A percentile compares a stretch with the other conserved stretches of the same genome.
phyloP scores from a whole-genome alignment of 805 yeast species.

The Wickerhamiella hasegawae region DNA sequence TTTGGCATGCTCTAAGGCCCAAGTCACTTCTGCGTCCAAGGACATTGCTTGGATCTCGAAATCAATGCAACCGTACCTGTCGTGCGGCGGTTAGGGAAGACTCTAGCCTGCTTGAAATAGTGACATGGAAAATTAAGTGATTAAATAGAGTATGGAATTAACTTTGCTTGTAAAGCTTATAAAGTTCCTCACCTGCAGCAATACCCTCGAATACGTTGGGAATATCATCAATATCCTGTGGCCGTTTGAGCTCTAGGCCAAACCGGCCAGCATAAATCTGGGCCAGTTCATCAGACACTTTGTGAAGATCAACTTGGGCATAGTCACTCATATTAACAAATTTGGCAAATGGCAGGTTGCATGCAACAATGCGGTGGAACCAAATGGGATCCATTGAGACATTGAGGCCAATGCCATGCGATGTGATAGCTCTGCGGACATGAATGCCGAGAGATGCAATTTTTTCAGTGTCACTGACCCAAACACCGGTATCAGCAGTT shows the following conservation, averaged over 20 bases:
- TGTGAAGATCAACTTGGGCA: slow-evolving; percentile 19
- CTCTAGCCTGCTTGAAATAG: too few species aligned
- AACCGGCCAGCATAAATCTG: slow-evolving; percentile 6
- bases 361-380: slow-evolving; percentile 61
- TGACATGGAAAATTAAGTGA: not conserved
- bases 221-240: not conserved
- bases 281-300: slow-evolving; percentile 30
- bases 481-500: slow-evolving; percentile 75
- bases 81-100: too few species aligned
- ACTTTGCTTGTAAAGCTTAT: not conserved
- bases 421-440: slow-evolving; percentile 65
- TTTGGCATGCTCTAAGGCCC: slow-evolving; percentile 3
- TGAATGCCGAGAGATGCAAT: slow-evolving; percentile 85
- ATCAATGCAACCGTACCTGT: too few species aligned
- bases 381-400: slow-evolving; percentile 55
- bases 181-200: not conserved
- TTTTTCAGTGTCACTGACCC: slow-evolving; percentile 47
- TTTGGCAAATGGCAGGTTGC: slow-evolving; percentile 65
- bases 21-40: not conserved
- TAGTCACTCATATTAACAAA: slow-evolving; percentile 25
- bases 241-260: not conserved
- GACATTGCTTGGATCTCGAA: too few species aligned
- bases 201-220: not conserved
- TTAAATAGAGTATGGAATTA: not conserved
- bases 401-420: slow-evolving; percentile 82